Base-by-base conservation (phyloP, 768 basidiomycete species). In the Coprinellus micaceus region DNA sequence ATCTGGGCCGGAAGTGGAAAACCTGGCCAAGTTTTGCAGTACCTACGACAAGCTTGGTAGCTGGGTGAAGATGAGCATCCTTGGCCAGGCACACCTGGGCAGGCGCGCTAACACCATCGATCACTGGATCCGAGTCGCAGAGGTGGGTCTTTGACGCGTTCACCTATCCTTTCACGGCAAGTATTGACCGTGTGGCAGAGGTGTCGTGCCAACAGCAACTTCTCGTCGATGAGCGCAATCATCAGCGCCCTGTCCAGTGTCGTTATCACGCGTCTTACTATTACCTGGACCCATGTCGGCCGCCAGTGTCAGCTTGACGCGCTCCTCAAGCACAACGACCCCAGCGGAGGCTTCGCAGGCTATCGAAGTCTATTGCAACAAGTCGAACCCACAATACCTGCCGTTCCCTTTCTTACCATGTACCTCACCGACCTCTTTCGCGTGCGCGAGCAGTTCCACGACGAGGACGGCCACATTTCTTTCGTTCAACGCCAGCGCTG, bases 121-220 rank as follows among this genome's bases (percentile, higher is more conserved):
- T 57, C 81, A 84, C 63, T 91, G 88, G 88, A 84, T 90, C 60
- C 85, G 81, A 64, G 85, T 89, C 19, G 86, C 89, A 7, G 87
- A 91, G 79, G 89, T 88, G 61, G 62, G 80, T 67, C 25, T 28
- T 41, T 17, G 37, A 11, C 88, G 61, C 62, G 79, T 67, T 24
- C 30, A 33, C 17, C 44, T 11, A 26, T 45, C 29, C 12, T 29
- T 54, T 52, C 39, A 4, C 29, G 17, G 17, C 29, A 43, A 5
- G 25, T 44, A 11, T 28, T 44, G 37, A 49, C 28, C 4, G 41
- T 24, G n/a, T 57, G 49, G 13, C 63, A 90, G 88, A 86, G 82
- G 78, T 89, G 84, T 68, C 79, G 77, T 33, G 62, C 68, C 12
- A 67, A 88, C 63, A 81, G 82, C 66, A 89, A 89, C 66, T 83